Base-by-base conservation (phyloP, 1,284 basidiomycete genomes). In the Cutaneotrichosporon curvatum region DNA sequence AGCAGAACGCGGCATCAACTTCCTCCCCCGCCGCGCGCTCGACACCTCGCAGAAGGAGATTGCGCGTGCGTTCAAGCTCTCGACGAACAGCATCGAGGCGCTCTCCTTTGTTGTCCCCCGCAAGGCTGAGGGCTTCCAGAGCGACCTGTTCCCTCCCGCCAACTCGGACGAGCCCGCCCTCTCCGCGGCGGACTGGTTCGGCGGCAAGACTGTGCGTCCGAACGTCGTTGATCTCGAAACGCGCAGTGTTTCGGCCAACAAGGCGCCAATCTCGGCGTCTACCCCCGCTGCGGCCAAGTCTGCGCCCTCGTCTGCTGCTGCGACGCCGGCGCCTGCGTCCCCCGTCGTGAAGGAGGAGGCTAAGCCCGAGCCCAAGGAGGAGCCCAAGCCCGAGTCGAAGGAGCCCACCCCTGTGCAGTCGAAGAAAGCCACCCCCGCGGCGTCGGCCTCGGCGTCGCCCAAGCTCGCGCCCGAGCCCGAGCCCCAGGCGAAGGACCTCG, bases 41-140 rank as follows among this genome's bases (percentile, higher is more conserved):
- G 88, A 82, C 62, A 84, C 92, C 16, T 74, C 79, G 31, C 89
- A 96, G 47, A 94, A 91, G 70, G 95, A 98, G 72, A 96, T 97
- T 59, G 92, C 90, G 1, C 81, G 90, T 36, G 90, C 87, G 0
- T 96, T 89, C 80, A 98, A 98, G 73, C 79, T 96, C 22, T 79
- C 83, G 4, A 82, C 79, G 1, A 75, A 75, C 19, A 75, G 77
- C 28, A 80, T 96, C 51, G 90, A 96, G 67, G 87, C 91, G 3
- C 85, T 97, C 59, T 82, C 82, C 1, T 97, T 96, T 74, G 85
- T 91, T 60, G 90, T 96, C 16, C 94, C 92, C 11, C 81, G 92
- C 57, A 91, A 86, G 57, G 62, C 69, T 15, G 70, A 72, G 47
- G 62, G 57, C 34, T 72, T 72, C 67, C 70, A 72, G 51, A 56